Base-by-base conservation (phyloP, 2,329 filamentous ascomycete species). In the Amauroascus verrucosus region DNA sequence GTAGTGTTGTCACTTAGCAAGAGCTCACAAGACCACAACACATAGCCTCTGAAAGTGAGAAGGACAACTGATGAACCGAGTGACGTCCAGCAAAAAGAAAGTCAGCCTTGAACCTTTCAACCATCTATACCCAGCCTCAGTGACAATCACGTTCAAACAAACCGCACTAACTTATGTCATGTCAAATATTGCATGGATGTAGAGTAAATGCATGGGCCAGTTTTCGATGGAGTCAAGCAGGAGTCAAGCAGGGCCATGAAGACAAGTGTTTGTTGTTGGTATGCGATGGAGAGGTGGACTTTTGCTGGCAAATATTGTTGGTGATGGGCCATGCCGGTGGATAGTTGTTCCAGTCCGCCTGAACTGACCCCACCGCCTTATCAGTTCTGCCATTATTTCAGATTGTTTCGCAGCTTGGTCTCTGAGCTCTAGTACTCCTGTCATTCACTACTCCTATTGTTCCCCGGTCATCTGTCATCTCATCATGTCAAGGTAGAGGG, bases 401-500 rank as follows among this genome's bases (percentile, higher is more conserved):
- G 18, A 38, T 14, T 5, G 33, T 32, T 41, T 16, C 18, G 6
- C 33, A 48, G 43, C 44, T 8, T 14, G 18, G 6, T 6, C 30
- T 52, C 50, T 38, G 22, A 51, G 40, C 38, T 51, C 48, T 30
- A 11, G 18, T 9, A 47, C 7, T 53, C 22, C 13, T 33, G 43
- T 24, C 35, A 30, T 8, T 48, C 45, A 48, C 28, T 32, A 20
- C 32, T 26, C 16, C 14, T 48, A 13, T 46, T 16, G 35, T 38
- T 40, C 13, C 32, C n/a, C 6, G 28, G 22, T 51, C 32, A 48
- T 22, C 37, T 57, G 45, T 48, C 46, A 37, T 56, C 43, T 48
- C 51, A 60, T 55, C 38, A 69, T 70, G 67, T 62, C 48, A 59
- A 58, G 62, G 58, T 69, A 69, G 66, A 68, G 66, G 65, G 65